Base-by-base conservation (phyloP, 108 stramenopile genomes). In the Stephanodiscus minutulus region DNA sequence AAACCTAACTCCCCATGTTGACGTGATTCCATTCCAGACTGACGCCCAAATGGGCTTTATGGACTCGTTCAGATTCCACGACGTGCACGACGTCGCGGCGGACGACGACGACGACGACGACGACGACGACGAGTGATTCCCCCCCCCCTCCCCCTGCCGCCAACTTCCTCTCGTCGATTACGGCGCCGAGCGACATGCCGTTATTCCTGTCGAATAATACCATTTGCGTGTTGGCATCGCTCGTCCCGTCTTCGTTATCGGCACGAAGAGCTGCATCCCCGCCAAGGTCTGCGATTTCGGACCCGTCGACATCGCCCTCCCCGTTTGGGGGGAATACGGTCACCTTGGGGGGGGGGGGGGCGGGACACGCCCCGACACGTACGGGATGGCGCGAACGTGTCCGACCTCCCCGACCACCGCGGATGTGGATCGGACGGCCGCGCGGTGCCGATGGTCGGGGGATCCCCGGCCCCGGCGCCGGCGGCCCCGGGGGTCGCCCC, bases 1-100 rank as follows among this genome's bases (percentile, higher is more conserved):
- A 96, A n/a, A n/a, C 73, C n/a, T 85, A 79, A 21, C 87, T 74
- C 37, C 73, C 77, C 92, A 96, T 96, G 62, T 81, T 73, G 20
- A 81, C 63, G 56, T 81, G 68, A 46, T 73, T 70, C 89, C 93
- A 89, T 65, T 82, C 57, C 39, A 94, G 52, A 27, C 88, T 90
- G 12, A 93, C 62, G 63, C 88, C 89, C 15, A 93, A 77, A n/a
- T n/a, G 11, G 82, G 77, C 24, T 85, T 86, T 28, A 82, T 53
- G 37, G 66, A 10, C 13, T 69, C 68, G 18, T 58, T n/a, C 11
- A 2, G 61, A 27, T 65, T 81, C 79, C 3, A 81, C 79, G 7
- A 55, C 29, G 33, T 81, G n/a, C n/a, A n/a, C n/a, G n/a, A n/a
- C n/a, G n/a, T n/a, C n/a, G n/a, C n/a, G n/a, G n/a, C n/a, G n/a